Conservation (phyloP, 164 flowering plant species). For the Santalum album region DNA sequence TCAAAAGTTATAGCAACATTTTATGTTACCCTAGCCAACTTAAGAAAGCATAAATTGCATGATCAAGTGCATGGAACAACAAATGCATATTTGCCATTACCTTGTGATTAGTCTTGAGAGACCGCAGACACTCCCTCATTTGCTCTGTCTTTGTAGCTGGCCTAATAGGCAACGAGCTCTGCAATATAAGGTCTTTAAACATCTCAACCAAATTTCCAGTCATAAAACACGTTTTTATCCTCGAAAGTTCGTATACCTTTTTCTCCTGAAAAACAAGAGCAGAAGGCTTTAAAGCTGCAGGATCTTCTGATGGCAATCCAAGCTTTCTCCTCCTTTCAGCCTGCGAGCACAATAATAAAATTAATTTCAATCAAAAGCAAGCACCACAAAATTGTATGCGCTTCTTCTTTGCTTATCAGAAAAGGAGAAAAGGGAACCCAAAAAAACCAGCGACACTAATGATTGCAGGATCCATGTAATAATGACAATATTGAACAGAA, state of each 20-base stretch:
- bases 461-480: no score
- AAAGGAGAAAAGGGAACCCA: no score
- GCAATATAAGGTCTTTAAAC: slow-evolving; percentile 10
- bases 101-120: slow-evolving; percentile 83
- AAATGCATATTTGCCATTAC: slow-evolving; percentile 23
- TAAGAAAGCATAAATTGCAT: no score
- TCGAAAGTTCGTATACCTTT: slow-evolving; percentile 37
- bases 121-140: slow-evolving; percentile 88
- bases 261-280: slow-evolving; percentile 75
- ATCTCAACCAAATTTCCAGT: neutral
- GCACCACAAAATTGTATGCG: no score
- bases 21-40: no score
- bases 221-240: neutral
- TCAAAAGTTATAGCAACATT: no score
- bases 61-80: neutral
- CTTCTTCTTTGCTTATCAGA: no score
- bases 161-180: slow-evolving; percentile 71
- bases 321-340: slow-evolving; percentile 94
- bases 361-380: no score
- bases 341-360: slow-evolving; percentile 46
- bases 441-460: no score
- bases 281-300: slow-evolving; percentile 55
- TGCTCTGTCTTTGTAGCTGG: slow-evolving; percentile 90
- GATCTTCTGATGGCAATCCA: slow-evolving; percentile 89
- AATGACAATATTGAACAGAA: no score